A percentile compares a stretch with the other conserved stretches of the same genome.
Conservation (phyloP, 2,329 filamentous ascomycete species). For the Anisogramma anomala region DNA sequence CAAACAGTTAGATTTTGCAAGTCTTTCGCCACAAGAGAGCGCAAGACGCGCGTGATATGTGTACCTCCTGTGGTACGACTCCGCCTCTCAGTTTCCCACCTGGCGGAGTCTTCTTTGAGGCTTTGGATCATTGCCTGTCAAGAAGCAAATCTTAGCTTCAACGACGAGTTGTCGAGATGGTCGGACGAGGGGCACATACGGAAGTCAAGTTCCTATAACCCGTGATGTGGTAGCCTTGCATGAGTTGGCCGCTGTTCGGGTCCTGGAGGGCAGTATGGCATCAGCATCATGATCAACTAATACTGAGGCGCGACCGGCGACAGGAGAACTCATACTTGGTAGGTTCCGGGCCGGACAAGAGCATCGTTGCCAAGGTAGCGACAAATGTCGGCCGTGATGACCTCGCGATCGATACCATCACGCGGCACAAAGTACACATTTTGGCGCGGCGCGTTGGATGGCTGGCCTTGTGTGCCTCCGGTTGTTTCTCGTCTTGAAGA, state of each 20-base stretch:
- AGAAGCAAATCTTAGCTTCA: background rate
- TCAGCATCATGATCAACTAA: constrained; percentile 5
- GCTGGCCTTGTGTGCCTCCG: constrained; percentile 18
- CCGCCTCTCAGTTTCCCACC: constrained; percentile 50
- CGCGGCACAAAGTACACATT: constrained; percentile 74
- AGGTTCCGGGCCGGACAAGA: constrained; percentile 61
- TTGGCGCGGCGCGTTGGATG: constrained; percentile 38
- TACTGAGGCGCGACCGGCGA: background rate
- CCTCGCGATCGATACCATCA: constrained; percentile 72
- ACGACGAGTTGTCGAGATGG: background rate
- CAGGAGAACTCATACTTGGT: constrained; percentile 47
- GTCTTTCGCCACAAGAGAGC: constrained; percentile 36
- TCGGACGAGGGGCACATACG: constrained; percentile 36
- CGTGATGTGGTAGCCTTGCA: constrained; percentile 65
- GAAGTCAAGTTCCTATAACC: constrained; percentile 69
- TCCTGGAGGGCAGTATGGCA: constrained; percentile 5
- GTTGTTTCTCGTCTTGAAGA: constrained; percentile 26
- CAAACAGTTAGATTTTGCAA: constrained; percentile 43
- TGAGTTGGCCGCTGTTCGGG: constrained; percentile 47
- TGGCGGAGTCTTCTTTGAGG: constrained; percentile 48
- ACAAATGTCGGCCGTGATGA: constrained; percentile 76
- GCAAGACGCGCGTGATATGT: constrained; percentile 39
- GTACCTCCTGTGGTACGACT: constrained; percentile 43
- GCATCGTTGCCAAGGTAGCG: constrained; percentile 76
- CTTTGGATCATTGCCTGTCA: constrained; percentile 52